Evolutionary conservation across 306 rosid genomes (phyloP), one percentile per base, ranked within the genome.

Genomic region (Fragaria vesca): DNA sequence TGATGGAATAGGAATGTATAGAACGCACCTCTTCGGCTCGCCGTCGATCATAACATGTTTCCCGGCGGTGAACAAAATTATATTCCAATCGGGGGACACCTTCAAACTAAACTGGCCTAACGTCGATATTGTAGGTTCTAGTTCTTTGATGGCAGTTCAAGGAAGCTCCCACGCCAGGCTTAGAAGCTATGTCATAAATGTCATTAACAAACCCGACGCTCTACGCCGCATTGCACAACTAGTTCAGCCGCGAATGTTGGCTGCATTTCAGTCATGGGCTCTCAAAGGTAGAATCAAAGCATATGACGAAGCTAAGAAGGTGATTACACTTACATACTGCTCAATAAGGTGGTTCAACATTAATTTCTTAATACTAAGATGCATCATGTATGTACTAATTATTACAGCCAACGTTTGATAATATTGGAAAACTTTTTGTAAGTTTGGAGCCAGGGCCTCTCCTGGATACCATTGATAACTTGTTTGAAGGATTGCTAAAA

Each of bases 11-110:
- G 24, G 24, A 24, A 24, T 24, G 24, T 24, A 24, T 24, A 24
- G 24, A 24, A 24, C 24, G 24, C 24, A 24, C 24, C 24, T 24
- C 24, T 24, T 24, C 24, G 24, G 24, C 24, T 24, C 24, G 48
- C 82, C 82, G 3, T 38, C 84, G 17, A 76, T 85, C 84, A 79
- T 85, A 21, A 78, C 82, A 34, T 79, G 80, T n/a, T 66, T 32
- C 6, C 86, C 88, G 26, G 18, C 46, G 3, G 50, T 63, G 30
- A 77, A 55, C 78, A 79, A 76, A 48, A 76, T 73, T n/a, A 58
- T 85, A 6, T 48, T 82, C 18, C 71, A 78, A 57, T 34, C 52
- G 15, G 78, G 69, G 0, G 72, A 71, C 20, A 26, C 8, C 26
- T 69, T 84, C 66, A 26, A 46, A 15, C 11, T 28, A 16, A 16